Base-by-base conservation (phyloP, 2,329 filamentous ascomycete species). In the Cylindrodendrum hubeiense region DNA sequence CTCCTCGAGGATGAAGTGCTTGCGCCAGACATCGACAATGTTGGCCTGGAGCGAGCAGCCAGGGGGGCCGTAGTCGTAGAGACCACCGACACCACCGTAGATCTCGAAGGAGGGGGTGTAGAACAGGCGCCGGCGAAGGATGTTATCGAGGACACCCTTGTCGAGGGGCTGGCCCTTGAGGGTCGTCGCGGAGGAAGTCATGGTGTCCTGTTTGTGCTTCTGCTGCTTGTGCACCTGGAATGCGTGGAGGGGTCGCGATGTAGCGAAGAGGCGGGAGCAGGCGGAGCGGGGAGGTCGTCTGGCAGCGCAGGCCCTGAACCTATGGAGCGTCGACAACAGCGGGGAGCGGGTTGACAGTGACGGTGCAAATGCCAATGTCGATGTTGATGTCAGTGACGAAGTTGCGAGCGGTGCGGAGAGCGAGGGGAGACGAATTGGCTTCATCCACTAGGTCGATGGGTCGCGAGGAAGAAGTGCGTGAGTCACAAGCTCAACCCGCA, bases 81-180 rank as follows among this genome's bases (percentile, higher is more conserved):
- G 91, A 76, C 94, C 94, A 71, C 90, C 91, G 63, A 96, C 91
- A 77, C 94, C 94, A 72, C 93, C 93, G 79, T 98, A 98, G 76
- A 97, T 95, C 82, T 98, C 96, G 81, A 98, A 98, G 60, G 94
- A 91, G 58, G 95, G 95, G 68, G 95, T 97, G 83, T 96, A 97
- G 86, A 98, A 98, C 83, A 95, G 86, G 80, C 94, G 92, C 71
- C 95, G 92, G 72, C 92, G 90, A 74, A 98, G 90, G 77, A 98
- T 89, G 67, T 90, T 92, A 78, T 98, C 96, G 77, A 98, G 89
- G 62, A 89, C 85, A 65, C 87, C 84, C 76, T 94, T 90, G 82
- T 98, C 94, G 75, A 99, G 91, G 82, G 93, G 90, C 85, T 97
- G 91, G 75, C 95, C 96, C 82, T 92, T 95, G 78, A 94, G 90